Conservation (phyloP, 2,329 filamentous ascomycete species). For the Stagonosporopsis cucurbitacearum region DNA sequence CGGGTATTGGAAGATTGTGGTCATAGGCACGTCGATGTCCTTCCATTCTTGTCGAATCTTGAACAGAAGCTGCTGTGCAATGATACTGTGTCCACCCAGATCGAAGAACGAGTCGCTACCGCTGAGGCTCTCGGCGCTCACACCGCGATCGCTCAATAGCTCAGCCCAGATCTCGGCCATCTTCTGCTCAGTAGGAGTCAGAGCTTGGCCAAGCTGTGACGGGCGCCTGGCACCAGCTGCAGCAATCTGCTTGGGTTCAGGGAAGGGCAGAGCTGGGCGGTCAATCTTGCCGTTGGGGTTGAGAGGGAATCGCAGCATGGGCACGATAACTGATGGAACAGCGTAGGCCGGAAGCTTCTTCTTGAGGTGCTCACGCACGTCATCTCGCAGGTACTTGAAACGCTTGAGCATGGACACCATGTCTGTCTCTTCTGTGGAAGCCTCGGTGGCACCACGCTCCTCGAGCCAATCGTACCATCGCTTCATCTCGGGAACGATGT, state of each 20-base stretch:
- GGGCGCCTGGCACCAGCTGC: conserved; percentile 59
- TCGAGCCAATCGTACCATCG: conserved; percentile 75
- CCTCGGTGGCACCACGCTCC: conserved; percentile 50
- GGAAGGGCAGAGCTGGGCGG: conserved; percentile 80
- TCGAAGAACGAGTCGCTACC: conserved; percentile 76
- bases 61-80: conserved; percentile 82
- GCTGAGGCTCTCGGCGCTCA: conserved; percentile 71
- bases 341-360: conserved; percentile 76
- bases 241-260: conserved; percentile 71
- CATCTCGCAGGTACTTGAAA: conserved; percentile 66
- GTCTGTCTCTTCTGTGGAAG: conserved; percentile 52
- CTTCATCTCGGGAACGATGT: conserved; percentile 82
- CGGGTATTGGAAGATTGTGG: conserved; percentile 71
- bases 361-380: conserved; percentile 72
- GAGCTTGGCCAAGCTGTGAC: conserved; percentile 53
- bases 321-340: conserved; percentile 76
- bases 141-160: conserved; percentile 64
- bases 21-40: conserved; percentile 72
- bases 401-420: conserved; percentile 64
- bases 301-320: conserved; percentile 74
- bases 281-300: conserved; percentile 74
- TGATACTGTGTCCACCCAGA: conserved; percentile 78
- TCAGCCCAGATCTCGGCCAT: conserved; percentile 77
- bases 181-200: conserved; percentile 66
- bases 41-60: conserved; percentile 68